A percentile compares a stretch with the other conserved stretches of the same genome.
phyloP scores from a whole-genome alignment of 148 eudicot species.

The Cornus suecica region DNA sequence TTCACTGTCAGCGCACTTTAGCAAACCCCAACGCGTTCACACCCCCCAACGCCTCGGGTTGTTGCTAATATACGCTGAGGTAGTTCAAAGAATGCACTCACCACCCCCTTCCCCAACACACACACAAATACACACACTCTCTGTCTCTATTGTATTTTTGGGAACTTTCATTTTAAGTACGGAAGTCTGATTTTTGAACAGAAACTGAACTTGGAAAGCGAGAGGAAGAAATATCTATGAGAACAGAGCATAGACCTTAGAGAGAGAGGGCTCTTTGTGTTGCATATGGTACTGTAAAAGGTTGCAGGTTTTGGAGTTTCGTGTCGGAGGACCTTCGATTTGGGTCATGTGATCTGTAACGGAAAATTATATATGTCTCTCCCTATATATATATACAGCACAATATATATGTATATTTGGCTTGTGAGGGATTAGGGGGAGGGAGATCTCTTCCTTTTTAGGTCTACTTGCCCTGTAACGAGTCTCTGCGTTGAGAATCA shows the following conservation, averaged over 20 bases:
- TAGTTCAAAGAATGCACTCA: not conserved
- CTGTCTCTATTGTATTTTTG: not conserved
- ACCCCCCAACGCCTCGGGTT: not conserved
- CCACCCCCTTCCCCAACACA: not conserved
- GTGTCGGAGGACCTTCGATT: not conserved
- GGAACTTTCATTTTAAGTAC: slow-evolving; percentile 16
- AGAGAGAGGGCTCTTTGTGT: not conserved
- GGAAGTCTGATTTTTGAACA: not conserved
- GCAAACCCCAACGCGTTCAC: slow-evolving; percentile 4
- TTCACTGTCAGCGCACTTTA: slow-evolving; percentile 20
- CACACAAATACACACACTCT: too few relatives aligned
- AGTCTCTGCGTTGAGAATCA: slow-evolving; percentile 11
- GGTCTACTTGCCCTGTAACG: not conserved
- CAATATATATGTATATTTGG: not conserved
- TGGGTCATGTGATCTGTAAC: not conserved
- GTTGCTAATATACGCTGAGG: slow-evolving; percentile 10
- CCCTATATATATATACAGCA: not conserved
- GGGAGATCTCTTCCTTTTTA: slow-evolving; percentile 9
- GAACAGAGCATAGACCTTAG: not conserved
- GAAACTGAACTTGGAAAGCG: slow-evolving; percentile 13
- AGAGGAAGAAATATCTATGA: not conserved
- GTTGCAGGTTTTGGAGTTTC: not conserved
- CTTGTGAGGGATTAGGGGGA: not conserved
- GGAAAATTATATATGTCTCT: not conserved
- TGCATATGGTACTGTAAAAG: not conserved